Percentiles rank a stretch among this genome's conserved stretches.
phyloP scores from a whole-genome alignment of 2,329 filamentous ascomycete genomes.

The Sporothrix schenckii region DNA sequence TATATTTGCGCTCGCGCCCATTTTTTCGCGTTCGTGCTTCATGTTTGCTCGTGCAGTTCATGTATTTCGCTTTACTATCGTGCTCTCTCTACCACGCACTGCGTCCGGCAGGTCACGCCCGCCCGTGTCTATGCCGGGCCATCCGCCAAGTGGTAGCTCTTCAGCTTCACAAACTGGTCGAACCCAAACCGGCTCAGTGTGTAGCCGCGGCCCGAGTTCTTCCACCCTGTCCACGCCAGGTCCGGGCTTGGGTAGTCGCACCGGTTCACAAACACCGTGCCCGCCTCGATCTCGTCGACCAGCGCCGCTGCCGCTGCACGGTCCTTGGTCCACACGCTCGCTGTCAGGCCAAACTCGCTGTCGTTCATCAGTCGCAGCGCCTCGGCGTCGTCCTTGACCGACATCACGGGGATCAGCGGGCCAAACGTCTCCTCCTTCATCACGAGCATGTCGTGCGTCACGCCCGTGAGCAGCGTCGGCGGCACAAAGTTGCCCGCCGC shows the following conservation, averaged over 20 bases:
- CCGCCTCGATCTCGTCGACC: conserved; percentile 80
- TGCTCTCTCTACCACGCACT: neutral
- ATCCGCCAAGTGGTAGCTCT: conserved; percentile 93
- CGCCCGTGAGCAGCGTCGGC: conserved; percentile 78
- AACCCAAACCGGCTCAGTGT: conserved; percentile 90
- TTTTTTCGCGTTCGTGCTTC: neutral
- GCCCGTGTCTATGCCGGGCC: conserved; percentile 49
- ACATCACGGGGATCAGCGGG: conserved; percentile 87
- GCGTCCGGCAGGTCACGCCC: neutral
- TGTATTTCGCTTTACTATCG: too few species aligned
- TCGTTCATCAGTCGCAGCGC: conserved; percentile 89
- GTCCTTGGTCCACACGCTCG: conserved; percentile 97
- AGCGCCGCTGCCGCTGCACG: conserved; percentile 73
- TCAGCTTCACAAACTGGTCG: conserved; percentile 93
- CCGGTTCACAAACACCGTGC: conserved; percentile 94
- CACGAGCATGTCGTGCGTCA: conserved; percentile 80
- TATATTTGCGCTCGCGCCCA: too few species aligned
- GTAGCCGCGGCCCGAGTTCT: conserved; percentile 90
- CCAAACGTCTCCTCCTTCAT: conserved; percentile 97
- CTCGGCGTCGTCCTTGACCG: conserved; percentile 78
- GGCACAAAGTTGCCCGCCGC: conserved; percentile 67
- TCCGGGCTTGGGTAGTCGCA: conserved; percentile 91
- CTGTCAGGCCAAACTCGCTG: conserved; percentile 89
- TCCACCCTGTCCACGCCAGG: conserved; percentile 96
- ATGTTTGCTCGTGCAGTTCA: neutral